Percentiles rank a stretch among this genome's conserved stretches.
These are phyloP conservation scores for Picochlorum sp. DNA, from an alignment of 139 green algal species.

Conservation along the genomic window DNA sequence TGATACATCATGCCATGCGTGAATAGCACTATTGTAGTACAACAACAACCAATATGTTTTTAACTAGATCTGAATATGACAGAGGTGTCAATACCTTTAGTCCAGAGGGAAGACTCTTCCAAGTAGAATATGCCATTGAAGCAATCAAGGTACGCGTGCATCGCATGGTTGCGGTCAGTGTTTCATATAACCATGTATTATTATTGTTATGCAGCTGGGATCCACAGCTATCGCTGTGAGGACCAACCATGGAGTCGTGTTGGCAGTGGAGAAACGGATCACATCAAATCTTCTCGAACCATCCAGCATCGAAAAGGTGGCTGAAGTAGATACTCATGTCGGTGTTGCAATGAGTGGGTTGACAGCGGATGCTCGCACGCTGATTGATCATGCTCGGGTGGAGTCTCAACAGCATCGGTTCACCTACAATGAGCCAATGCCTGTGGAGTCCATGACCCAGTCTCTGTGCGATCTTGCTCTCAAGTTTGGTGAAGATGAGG, in stretches of 20 bases:
- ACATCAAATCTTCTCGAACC: constrained; percentile 84
- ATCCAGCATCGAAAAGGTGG: constrained; percentile 88
- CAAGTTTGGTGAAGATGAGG: constrained; percentile 89
- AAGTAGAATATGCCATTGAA: constrained; percentile 99
- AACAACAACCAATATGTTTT: constrained; percentile 17
- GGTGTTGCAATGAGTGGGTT: constrained; percentile 94
- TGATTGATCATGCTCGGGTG: constrained; percentile 93
- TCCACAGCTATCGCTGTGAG: constrained; percentile 94
- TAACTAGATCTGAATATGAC: constrained; percentile 93
- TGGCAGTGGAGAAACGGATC: constrained; percentile 96
- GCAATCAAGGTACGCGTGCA: constrained; percentile 84
- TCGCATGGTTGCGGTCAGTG: background rate
- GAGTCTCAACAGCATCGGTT: constrained; percentile 95
- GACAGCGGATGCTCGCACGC: constrained; percentile 90
- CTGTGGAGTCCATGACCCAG: constrained; percentile 80
- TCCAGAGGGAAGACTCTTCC: constrained; percentile 86
- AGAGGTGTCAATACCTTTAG: constrained; percentile 94
- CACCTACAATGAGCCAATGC: constrained; percentile 97
- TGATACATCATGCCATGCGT: too few relatives aligned
- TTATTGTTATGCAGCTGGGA: constrained; percentile 63
- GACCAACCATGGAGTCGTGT: constrained; percentile 83
- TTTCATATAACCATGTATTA: background rate
- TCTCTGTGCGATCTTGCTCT: constrained; percentile 92
- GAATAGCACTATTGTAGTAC: too few relatives aligned
- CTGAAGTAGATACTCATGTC: constrained; percentile 95